These are phyloP conservation scores for Plantago ovata DNA, from an alignment of 257 asterid genomes.

Conservation along the genomic window DNA sequence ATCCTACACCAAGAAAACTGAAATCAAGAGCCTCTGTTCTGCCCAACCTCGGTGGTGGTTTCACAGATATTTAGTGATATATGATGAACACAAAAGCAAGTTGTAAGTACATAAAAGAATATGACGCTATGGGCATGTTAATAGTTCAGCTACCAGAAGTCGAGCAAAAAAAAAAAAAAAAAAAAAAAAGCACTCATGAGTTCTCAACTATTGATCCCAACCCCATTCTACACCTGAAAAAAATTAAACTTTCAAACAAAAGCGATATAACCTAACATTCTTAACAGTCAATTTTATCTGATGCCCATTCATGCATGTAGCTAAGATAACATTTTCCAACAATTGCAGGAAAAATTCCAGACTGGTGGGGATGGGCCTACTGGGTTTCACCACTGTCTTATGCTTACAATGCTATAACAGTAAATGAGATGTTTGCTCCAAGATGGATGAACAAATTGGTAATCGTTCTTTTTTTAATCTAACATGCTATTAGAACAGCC, in stretches of 20 bases:
- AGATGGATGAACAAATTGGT: conserved; percentile 72
- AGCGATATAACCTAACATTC: not conserved
- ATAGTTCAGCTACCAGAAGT: too few species aligned
- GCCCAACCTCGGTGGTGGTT: too few species aligned
- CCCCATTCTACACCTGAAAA: not conserved
- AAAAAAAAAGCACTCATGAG: too few species aligned
- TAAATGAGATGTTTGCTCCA: conserved; percentile 60
- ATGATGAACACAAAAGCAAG: too few species aligned
- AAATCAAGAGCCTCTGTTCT: too few species aligned
- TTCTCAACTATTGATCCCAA: too few species aligned
- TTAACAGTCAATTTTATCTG: not conserved
- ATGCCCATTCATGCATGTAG: not conserved
- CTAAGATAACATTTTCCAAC: not conserved
- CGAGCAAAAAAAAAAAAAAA: too few species aligned
- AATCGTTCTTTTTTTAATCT: not conserved
- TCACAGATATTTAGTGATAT: too few species aligned
- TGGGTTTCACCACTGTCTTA: conserved; percentile 67
- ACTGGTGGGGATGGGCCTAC: conserved; percentile 73
- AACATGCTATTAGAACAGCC: not conserved
- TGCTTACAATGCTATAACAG: conserved; percentile 50
- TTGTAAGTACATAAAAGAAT: not conserved
- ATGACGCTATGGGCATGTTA: not conserved
- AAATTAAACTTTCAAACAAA: not conserved
- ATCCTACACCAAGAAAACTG: too few species aligned
- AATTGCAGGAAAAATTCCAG: conserved; percentile 50